Evolutionary conservation across 345 rosid species (phyloP), one percentile per base, ranked within the genome.

Genomic region (Moricandia moricandioides): DNA sequence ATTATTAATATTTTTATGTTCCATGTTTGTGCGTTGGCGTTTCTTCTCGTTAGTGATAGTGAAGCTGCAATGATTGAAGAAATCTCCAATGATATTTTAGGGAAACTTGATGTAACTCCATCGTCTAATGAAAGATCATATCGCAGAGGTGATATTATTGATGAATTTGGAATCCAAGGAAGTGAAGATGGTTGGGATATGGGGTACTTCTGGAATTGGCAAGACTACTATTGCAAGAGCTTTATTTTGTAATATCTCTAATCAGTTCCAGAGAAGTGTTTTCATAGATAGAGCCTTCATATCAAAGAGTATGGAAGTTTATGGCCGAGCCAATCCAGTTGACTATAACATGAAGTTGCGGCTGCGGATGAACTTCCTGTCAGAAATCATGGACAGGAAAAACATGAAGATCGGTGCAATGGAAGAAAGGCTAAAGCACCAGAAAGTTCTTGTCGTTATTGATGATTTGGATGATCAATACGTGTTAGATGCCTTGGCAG

Each of bases 401-500:
- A n/a, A 59, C 10, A 30, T 59, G 18, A 30, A 30, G 63, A 59
- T 59, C 5, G 63, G 39, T 59, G 39, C 37, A 59, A 30, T 59
- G 18, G 39, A 59, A n/a, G 18, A 29, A 7, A 59, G 35, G 39
- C 21, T 59, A 30, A 59, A 59, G 39, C 39, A 59, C 63, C 63
- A n/a, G 37, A 59, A 59, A 59, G 18, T n/a, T 59, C 63, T 59
- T 30, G 1, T 59, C 5, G 18, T 59, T 13, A 59, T 59, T 8
- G 63, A 59, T 30, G 63, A 59, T 59, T 59, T 59, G 21, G 63
- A 59, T 59, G 63, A 59, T 59, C 63, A 30, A 59, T n/a, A 29
- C 18, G 21, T 59, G 11, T 13, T 59, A n/a, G 63, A 59, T 59
- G 21, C 63, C 5, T 29, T 59, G 6, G 39, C 39, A 2, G 37